Evolutionary conservation across 176 grass and related monocot species (phyloP).

Genomic region (Canna indica): DNA sequence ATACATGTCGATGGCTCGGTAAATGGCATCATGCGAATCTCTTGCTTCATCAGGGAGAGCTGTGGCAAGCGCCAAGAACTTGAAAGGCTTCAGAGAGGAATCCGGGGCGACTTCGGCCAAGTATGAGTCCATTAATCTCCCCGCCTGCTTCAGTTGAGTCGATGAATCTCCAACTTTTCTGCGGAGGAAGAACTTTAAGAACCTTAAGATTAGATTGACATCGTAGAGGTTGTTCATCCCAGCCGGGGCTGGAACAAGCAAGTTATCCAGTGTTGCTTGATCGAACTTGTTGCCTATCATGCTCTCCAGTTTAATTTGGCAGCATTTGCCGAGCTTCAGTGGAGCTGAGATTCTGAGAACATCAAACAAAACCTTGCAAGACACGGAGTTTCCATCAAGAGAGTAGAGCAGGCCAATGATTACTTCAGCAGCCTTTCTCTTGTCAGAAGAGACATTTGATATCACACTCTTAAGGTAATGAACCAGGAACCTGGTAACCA

Average conservation of each 20-base stretch:
- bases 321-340: conserved; percentile 31
- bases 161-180: conserved; percentile 10
- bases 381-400: conserved; percentile 52
- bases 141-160: conserved; percentile 55
- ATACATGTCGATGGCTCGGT: conserved; percentile 80
- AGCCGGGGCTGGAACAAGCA: conserved; percentile 51
- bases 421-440: conserved; percentile 43
- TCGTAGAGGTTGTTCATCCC: conserved; percentile 53
- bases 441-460: conserved; percentile 32
- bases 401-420: conserved; percentile 31
- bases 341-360: conserved; percentile 55
- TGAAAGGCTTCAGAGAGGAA: conserved; percentile 47
- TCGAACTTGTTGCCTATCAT: conserved; percentile 86
- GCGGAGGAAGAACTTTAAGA: conserved; percentile 54
- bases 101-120: conserved; percentile 83
- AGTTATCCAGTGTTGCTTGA: conserved; percentile 74
- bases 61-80: conserved; percentile 54
- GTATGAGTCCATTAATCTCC: conserved; percentile 61
- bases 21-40: conserved; percentile 78
- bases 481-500: conserved; percentile 60
- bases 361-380: conserved; percentile 77
- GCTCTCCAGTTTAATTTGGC: conserved; percentile 36
- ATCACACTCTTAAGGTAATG: conserved; percentile 64
- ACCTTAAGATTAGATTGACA: conserved; percentile 54
- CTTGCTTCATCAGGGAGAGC: conserved; percentile 51